Percentiles rank a stretch among this genome's conserved stretches.
These are phyloP conservation scores for Penicillium cataractarum DNA, from an alignment of 495 filamentous ascomycete genomes.

Conservation along the genomic window DNA sequence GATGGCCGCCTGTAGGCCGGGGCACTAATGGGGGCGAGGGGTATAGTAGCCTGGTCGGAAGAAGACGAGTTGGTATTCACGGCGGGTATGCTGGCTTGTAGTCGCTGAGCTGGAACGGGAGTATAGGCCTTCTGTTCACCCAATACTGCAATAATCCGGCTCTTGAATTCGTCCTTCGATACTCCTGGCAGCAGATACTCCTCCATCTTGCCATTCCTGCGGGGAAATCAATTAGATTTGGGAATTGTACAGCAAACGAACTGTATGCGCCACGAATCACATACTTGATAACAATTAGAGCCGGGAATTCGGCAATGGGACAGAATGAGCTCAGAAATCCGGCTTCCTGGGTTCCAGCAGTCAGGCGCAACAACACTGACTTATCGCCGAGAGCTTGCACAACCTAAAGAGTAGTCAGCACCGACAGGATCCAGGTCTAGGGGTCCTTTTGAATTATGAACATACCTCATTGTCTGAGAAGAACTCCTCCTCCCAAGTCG, in stretches of 20 bases:
- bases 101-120: constrained; percentile 6
- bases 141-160: constrained; percentile 49
- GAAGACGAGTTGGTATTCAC: constrained; percentile 1
- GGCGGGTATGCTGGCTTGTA: constrained; percentile 13
- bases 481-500: constrained; percentile 76
- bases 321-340: constrained; percentile 80
- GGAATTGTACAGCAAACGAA: not conserved
- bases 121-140: constrained; percentile 12
- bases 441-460: not conserved
- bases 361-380: constrained; percentile 69
- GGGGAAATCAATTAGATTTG: constrained; percentile 5
- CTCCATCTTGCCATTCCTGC: constrained; percentile 61
- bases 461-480: constrained; percentile 63
- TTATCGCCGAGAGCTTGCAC: constrained; percentile 53
- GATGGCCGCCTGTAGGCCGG: constrained; percentile 4
- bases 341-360: constrained; percentile 74
- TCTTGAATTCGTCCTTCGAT: constrained; percentile 59
- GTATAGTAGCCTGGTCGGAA: not conserved
- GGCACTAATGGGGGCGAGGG: not conserved
- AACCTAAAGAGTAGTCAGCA: constrained; percentile 32
- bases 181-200: constrained; percentile 66
- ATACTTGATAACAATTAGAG: constrained; percentile 75
- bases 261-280: constrained; percentile 21
- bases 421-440: not conserved
- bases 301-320: constrained; percentile 71